Conservation (phyloP, 2,329 filamentous ascomycete species). For the Coniochaeta prunicola region DNA sequence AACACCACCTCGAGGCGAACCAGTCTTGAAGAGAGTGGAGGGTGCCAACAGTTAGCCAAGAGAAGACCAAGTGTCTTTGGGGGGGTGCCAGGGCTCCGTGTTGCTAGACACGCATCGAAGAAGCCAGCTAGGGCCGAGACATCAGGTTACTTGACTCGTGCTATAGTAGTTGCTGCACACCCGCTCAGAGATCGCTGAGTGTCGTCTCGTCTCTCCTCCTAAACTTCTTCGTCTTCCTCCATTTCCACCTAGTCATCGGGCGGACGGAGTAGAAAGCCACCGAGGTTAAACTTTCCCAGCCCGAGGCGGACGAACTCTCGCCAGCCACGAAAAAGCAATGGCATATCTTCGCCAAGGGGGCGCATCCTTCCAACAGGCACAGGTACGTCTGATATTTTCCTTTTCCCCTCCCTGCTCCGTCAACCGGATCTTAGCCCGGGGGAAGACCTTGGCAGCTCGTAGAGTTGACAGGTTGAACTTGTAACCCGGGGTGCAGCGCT, state of each 20-base stretch:
- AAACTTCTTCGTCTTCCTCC: not conserved
- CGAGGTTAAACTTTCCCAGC: not conserved
- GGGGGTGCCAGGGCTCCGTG: not conserved
- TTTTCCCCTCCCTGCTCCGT: not conserved
- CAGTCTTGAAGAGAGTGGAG: not conserved
- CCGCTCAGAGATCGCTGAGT: not conserved
- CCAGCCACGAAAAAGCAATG: conserved; percentile 16
- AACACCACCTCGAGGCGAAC: conserved; percentile 2
- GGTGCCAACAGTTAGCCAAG: not conserved
- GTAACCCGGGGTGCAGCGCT: not conserved
- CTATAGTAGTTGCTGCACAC: not conserved
- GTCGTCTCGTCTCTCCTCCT: not conserved
- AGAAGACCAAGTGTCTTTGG: not conserved
- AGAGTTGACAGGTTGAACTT: not conserved
- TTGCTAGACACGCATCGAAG: conserved; percentile 1
- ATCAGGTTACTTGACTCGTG: not conserved
- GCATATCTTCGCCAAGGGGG: conserved; percentile 18
- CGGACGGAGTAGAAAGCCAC: not conserved
- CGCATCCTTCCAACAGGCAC: conserved; percentile 21
- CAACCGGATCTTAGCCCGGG: not conserved
- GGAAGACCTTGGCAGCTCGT: not conserved
- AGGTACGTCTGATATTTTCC: conserved; percentile 15
- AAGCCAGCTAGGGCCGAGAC: not conserved
- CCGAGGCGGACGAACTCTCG: not conserved
- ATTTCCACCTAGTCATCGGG: not conserved